Evolutionary conservation across 2,329 filamentous ascomycete genomes (phyloP).

Genomic region (Aplosporella prunicola): DNA sequence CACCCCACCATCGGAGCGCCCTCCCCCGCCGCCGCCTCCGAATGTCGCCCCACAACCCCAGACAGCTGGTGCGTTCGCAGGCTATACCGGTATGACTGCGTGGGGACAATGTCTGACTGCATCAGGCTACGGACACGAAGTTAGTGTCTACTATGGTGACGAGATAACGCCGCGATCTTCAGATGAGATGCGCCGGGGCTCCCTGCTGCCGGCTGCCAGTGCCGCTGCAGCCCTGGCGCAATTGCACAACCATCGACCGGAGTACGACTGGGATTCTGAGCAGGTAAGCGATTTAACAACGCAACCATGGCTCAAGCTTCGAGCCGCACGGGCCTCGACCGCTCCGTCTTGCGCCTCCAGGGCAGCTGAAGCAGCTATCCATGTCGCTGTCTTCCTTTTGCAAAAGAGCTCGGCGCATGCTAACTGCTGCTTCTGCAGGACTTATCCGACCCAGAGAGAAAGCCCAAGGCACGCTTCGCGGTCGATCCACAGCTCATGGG

Average conservation of each 20-base stretch:
- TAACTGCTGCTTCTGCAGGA: conserved; percentile 22
- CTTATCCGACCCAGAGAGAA: conserved; percentile 27
- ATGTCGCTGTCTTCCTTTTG: not conserved
- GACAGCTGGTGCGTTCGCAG: conserved; percentile 9
- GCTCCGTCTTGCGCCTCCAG: too few species aligned
- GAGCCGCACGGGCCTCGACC: too few species aligned
- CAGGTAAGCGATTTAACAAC: too few species aligned
- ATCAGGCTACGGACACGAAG: conserved; percentile 47
- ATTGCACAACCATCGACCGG: conserved; percentile 68
- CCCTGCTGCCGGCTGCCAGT: conserved; percentile 57
- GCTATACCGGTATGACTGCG: conserved; percentile 5
- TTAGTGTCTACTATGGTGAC: conserved; percentile 59
- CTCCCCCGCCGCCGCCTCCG: conserved; percentile 41
- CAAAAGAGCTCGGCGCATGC: too few species aligned
- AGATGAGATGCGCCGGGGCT: conserved; percentile 59
- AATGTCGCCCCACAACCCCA: conserved; percentile 21
- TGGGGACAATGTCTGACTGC: conserved; percentile 14
- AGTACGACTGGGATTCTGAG: conserved; percentile 70
- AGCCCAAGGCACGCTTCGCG: conserved; percentile 31
- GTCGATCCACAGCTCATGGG: conserved; percentile 17
- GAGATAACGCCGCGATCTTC: conserved; percentile 57
- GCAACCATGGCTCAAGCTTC: too few species aligned
- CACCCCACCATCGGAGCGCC: conserved; percentile 68
- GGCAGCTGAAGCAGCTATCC: too few species aligned
- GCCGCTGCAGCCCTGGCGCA: conserved; percentile 82